A percentile compares a stretch with the other conserved stretches of the same genome.
Evolutionary conservation across 2,329 filamentous ascomycete genomes (phyloP).

Genomic region (Ascomycota sp.): DNA sequence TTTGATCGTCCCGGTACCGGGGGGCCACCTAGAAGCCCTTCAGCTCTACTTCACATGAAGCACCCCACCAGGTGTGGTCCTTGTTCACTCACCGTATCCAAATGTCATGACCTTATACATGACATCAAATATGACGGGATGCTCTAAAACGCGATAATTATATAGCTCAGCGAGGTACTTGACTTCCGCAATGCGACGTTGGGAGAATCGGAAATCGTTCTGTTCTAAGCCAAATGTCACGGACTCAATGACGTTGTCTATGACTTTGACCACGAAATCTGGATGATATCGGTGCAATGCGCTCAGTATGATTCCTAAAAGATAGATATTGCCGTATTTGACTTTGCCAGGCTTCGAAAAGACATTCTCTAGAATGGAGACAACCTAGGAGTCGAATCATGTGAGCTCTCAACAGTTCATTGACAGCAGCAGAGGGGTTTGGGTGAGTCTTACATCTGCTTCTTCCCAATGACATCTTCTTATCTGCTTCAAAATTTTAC

Average conservation of each 20-base stretch:
- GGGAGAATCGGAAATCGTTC: constrained; percentile 95
- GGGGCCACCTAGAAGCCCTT: constrained; percentile 36
- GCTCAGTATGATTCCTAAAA: constrained; percentile 72
- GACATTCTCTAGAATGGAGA: constrained; percentile 61
- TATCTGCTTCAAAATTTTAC: constrained; percentile 82
- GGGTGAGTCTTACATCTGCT: constrained; percentile 35
- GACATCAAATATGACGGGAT: constrained; percentile 81
- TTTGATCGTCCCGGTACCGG: constrained; percentile 59
- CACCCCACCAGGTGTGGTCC: no score
- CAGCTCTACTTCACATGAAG: no score
- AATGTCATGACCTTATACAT: constrained; percentile 89
- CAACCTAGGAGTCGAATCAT: constrained; percentile 24
- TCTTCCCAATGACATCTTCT: constrained; percentile 97
- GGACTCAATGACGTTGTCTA: constrained; percentile 77
- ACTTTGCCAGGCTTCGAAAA: constrained; percentile 94
- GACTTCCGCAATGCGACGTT: constrained; percentile 80
- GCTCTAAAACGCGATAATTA: constrained; percentile 92
- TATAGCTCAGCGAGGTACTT: constrained; percentile 94
- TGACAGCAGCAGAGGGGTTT: background rate
- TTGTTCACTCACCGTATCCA: constrained; percentile 40
- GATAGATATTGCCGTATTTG: constrained; percentile 89
- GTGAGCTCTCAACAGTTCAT: background rate
- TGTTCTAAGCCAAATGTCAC: constrained; percentile 74
- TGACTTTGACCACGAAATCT: constrained; percentile 70
- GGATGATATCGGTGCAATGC: constrained; percentile 82